Base-by-base conservation (phyloP, 768 basidiomycete species). In the Suillus discolor region DNA sequence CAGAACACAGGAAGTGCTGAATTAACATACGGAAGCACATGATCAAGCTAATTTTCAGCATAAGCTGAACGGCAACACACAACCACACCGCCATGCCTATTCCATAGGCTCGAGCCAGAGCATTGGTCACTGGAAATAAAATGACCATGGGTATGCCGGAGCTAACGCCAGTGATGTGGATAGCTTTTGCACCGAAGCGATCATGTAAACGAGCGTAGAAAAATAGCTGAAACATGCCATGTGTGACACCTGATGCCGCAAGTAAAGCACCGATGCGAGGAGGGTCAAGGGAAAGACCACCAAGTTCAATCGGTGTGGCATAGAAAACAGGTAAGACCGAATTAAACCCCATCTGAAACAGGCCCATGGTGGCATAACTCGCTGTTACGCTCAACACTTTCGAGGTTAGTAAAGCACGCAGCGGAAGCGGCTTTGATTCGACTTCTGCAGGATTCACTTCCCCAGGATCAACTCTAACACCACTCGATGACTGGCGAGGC, bases 261-360 rank as follows among this genome's bases (percentile, higher is more conserved):
- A 79, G 51, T 31, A 72, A 66, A 23, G n/a, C 42, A 7, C 79
- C 79, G 31, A 80, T 81, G 11, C 66, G 23, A 3, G 73, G 69
- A 49, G 79, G 72, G 12, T 68, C 67, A 1, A 75, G 70, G 42
- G 49, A 38, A n/a, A 76, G 71, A 25, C 73, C 76, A 51, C 77
- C 76, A 31, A 78, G 62, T 62, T 70, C 71, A 5, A 79, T 69
- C 3, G 77, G 71, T 36, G 74, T 71, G 38, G 75, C 69, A 16
- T 73, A 75, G 67, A 76, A 80, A 42, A 80, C 66, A 1, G 80
- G 78, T 8, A 70, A 36, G 15, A 82, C 44, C 4, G 88, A 83
- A 51, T 84, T 85, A 68, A 85, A 85, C 11, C 86, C 74, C 53
- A 92, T 90, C 62, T 91, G 90, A 60, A 89, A 76, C 13, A 91